Percentiles rank a stretch among this genome's conserved stretches.
These are phyloP conservation scores for Gossypium schwendimanii DNA, from an alignment of 441 rosid species.

Conservation along the genomic window DNA sequence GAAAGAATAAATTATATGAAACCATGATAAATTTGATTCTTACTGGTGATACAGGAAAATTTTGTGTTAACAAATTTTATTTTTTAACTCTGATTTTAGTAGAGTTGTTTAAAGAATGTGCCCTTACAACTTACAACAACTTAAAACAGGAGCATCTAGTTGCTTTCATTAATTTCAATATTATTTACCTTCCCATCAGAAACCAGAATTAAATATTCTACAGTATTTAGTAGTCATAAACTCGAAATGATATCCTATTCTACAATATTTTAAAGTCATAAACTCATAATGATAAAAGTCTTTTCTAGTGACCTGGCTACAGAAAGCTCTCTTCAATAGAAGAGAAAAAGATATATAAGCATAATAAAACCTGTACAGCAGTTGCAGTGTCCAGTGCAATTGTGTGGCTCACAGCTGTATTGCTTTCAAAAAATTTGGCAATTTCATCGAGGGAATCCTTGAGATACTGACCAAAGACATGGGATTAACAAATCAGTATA, in stretches of 20 bases:
- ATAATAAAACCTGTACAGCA: conserved; percentile 76
- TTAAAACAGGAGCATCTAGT: too few relatives aligned
- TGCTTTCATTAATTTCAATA: background rate
- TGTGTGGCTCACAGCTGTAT: conserved; percentile 74
- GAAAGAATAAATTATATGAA: background rate
- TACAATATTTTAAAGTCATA: too few relatives aligned
- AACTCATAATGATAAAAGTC: background rate
- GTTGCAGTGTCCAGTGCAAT: conserved; percentile 97
- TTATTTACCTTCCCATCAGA: background rate
- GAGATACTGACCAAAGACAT: conserved; percentile 61
- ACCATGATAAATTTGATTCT: background rate
- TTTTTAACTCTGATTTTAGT: background rate
- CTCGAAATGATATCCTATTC: too few relatives aligned
- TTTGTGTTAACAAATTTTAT: background rate
- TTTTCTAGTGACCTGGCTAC: conserved; percentile 1
- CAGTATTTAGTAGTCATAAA: too few relatives aligned
- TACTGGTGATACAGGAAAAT: background rate
- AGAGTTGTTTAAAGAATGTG: background rate
- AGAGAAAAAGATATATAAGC: conserved; percentile 11
- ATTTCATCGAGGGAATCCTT: conserved; percentile 80
- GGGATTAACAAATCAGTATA: conserved; percentile 27
- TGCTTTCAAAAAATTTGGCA: conserved; percentile 76
- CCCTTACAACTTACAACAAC: too few relatives aligned
- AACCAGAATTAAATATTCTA: too few relatives aligned
- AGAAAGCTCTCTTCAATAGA: background rate